Conservation (phyloP, 108 stramenopile genomes). For the Conticribra guillardii region DNA sequence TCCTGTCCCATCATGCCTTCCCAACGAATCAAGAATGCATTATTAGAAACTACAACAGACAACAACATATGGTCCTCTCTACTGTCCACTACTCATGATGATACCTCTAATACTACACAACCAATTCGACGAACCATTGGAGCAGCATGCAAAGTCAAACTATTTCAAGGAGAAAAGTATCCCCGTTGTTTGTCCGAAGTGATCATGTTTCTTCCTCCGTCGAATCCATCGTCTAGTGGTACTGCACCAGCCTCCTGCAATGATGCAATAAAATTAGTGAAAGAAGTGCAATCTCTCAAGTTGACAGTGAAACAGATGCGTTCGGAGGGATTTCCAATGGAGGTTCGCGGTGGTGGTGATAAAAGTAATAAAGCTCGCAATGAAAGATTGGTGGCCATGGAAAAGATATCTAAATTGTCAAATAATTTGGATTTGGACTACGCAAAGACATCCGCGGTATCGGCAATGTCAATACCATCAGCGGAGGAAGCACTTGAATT, state of each 20-base stretch:
- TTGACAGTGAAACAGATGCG: constrained; percentile 37
- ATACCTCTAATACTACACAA: background rate
- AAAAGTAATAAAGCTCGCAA: too few relatives aligned
- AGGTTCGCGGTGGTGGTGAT: background rate
- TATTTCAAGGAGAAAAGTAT: constrained; percentile 38
- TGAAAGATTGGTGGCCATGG: constrained; percentile 15
- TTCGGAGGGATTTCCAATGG: constrained; percentile 41
- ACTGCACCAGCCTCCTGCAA: too few relatives aligned
- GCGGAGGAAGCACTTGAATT: constrained; percentile 21
- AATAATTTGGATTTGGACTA: too few relatives aligned
- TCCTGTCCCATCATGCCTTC: constrained; percentile 32
- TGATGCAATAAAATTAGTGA: constrained; percentile 7
- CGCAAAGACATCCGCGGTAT: background rate
- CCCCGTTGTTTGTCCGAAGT: constrained; percentile 45
- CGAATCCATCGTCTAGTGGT: too few relatives aligned
- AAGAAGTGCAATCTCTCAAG: constrained; percentile 22
- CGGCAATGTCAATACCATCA: background rate
- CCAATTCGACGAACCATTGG: constrained; percentile 17
- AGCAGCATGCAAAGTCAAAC: constrained; percentile 49
- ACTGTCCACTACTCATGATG: background rate
- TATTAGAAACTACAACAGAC: constrained; percentile 1
- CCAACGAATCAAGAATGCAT: constrained; percentile 20
- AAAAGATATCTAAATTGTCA: constrained; percentile 8
- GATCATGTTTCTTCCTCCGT: constrained; percentile 49
- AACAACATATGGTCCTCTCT: constrained; percentile 17